Percentiles rank a stretch among this genome's conserved stretches.
Evolutionary conservation across 192 early-diverging fungal species (phyloP).

Genomic region (Mortierella alpina): DNA sequence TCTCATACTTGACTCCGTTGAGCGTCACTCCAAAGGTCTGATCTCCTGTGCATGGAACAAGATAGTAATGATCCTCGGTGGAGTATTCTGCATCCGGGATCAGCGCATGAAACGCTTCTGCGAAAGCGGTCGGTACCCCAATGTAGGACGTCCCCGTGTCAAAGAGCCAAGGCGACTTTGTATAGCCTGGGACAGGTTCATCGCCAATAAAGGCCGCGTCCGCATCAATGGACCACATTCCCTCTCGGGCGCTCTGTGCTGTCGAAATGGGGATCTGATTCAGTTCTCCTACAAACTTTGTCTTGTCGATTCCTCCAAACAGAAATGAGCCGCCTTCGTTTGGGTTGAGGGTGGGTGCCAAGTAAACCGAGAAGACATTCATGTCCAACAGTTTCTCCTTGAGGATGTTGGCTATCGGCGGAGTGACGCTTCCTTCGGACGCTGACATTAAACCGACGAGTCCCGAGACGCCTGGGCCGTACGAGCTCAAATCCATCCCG

Average conservation of each 20-base stretch:
- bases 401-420: conserved; percentile 31
- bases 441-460: conserved; percentile 49
- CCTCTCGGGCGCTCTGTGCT: conserved; percentile 7
- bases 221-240: conserved; percentile 45
- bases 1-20: conserved; percentile 36
- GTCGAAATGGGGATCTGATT: conserved; percentile 61
- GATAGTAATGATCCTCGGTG: conserved; percentile 7
- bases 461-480: conserved; percentile 34
- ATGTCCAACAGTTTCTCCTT: conserved; percentile 40
- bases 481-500: conserved; percentile 30
- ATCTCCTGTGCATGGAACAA: conserved; percentile 34
- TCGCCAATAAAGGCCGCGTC: conserved; percentile 19
- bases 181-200: conserved; percentile 33
- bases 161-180: conserved; percentile 42
- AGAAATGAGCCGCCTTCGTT: conserved; percentile 29
- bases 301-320: conserved; percentile 64
- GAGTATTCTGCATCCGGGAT: conserved; percentile 33
- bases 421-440: conserved; percentile 28
- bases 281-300: conserved; percentile 58
- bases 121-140: conserved; percentile 37
- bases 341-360: conserved; percentile 5
- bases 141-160: conserved; percentile 53
- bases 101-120: conserved; percentile 36
- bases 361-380: conserved; percentile 48
- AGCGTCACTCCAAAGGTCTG: conserved; percentile 35